These are phyloP conservation scores for Ceratobasidium sp. DNA, from an alignment of 1,284 basidiomycete genomes.

Conservation along the genomic window DNA sequence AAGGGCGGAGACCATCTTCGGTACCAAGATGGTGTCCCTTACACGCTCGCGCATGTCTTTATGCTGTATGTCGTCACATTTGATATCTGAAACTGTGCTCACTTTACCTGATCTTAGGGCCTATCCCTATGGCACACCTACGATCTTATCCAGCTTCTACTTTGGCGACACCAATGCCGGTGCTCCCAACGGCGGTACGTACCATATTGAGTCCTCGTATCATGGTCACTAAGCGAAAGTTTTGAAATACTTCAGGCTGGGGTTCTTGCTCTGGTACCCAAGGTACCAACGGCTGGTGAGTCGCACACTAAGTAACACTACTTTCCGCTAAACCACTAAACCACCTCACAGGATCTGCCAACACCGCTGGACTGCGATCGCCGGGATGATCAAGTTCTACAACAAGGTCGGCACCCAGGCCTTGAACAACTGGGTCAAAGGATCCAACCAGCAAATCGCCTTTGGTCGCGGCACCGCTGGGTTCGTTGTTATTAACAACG, in stretches of 20 bases:
- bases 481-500: conserved; percentile 77
- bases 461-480: conserved; percentile 73
- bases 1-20: conserved; percentile 66
- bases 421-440: conserved; percentile 71
- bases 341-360: conserved; percentile 55
- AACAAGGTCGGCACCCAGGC: conserved; percentile 65
- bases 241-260: conserved; percentile 56
- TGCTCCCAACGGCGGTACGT: conserved; percentile 67
- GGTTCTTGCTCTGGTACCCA: conserved; percentile 70
- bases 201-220: background rate
- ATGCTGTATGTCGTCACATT: conserved; percentile 61
- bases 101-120: conserved; percentile 57
- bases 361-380: conserved; percentile 71
- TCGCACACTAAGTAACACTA: background rate
- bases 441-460: conserved; percentile 70
- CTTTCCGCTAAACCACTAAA: background rate
- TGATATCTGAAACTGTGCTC: background rate
- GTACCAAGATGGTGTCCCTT: conserved; percentile 73
- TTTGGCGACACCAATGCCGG: conserved; percentile 68
- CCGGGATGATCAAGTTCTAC: conserved; percentile 74
- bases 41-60: conserved; percentile 72
- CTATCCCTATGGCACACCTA: conserved; percentile 76
- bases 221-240: background rate
- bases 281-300: conserved; percentile 68
- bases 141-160: conserved; percentile 72